A percentile compares a stretch with the other conserved stretches of the same genome.
These are phyloP conservation scores for Colletotrichum abscissum DNA, from an alignment of 2,329 filamentous ascomycete genomes.

Conservation along the genomic window DNA sequence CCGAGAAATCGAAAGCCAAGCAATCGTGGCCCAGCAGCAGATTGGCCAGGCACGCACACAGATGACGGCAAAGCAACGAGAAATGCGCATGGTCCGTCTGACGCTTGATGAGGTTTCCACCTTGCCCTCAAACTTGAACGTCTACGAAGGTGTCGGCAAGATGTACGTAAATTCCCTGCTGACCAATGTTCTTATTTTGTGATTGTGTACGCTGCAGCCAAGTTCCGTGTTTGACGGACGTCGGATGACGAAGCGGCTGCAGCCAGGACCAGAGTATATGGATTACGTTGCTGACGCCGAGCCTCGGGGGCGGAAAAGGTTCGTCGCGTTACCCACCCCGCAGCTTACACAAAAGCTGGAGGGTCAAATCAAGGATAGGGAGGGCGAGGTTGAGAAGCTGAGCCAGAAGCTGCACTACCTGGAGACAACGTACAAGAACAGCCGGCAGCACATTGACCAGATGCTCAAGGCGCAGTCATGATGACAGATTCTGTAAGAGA, in stretches of 20 bases:
- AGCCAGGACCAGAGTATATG: background rate
- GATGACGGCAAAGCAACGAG: slow-evolving; percentile 85
- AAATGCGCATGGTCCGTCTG: slow-evolving; percentile 88
- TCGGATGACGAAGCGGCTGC: background rate
- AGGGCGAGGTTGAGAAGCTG: slow-evolving; percentile 82
- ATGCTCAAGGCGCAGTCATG: slow-evolving; percentile 67
- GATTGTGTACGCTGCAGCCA: background rate
- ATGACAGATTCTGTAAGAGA: background rate
- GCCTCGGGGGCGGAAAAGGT: slow-evolving; percentile 68
- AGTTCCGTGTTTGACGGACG: background rate
- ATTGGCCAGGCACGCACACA: slow-evolving; percentile 88
- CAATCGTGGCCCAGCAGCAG: slow-evolving; percentile 89
- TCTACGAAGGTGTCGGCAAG: slow-evolving; percentile 97
- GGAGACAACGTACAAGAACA: slow-evolving; percentile 96
- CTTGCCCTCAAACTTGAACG: slow-evolving; percentile 78
- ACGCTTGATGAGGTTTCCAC: slow-evolving; percentile 86
- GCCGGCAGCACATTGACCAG: slow-evolving; percentile 88
- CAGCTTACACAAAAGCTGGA: slow-evolving; percentile 82
- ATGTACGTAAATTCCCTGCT: slow-evolving; percentile 71
- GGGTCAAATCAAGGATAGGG: slow-evolving; percentile 78
- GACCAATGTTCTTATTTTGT: background rate
- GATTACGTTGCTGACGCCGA: slow-evolving; percentile 16
- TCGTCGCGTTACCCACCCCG: slow-evolving; percentile 80
- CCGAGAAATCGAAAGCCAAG: slow-evolving; percentile 93
- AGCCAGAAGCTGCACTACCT: slow-evolving; percentile 93